Evolutionary conservation across 352 stramenopile species (phyloP), one percentile per base, ranked within the genome.

Genomic region (Globisporangium acanthophoron): DNA sequence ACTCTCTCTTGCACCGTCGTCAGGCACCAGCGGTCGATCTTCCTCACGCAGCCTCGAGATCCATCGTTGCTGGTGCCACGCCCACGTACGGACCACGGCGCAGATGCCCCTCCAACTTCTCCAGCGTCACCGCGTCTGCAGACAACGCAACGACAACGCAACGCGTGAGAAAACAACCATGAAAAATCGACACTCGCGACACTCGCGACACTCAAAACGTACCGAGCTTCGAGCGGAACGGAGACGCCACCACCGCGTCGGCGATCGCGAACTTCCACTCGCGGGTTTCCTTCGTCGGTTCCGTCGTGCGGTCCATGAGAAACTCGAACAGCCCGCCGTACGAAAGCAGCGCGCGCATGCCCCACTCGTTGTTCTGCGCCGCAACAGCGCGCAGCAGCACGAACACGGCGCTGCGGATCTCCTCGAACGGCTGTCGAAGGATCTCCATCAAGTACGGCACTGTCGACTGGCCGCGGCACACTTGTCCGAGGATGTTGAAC

Each of bases 251-350:
- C 11, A 93, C 54, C 24, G 81, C 78, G 45, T 94, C 86, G n/a
- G 90, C 71, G 53, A 95, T 68, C 8, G 86, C 80, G 63, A 95
- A 95, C 63, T 95, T 95, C 86, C 86, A 95, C 68, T 95, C 86
- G 61, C 84, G 78, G 27, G 81, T 88, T 52, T 87, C 71, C 52
- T 94, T 95, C 27, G 76, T 92, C 27, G 84, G 81, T 59, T 95
- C 86, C 9, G 86, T 95, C 21, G 66, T 71, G 39, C 84, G 80
- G 62, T 95, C 80, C 58, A 93, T 57, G 37, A 95, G 66, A 59
- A 90, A 95, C 67, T 95, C 86, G 50, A 92, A 84, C 54, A 95
- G 90, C 11, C 86, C 84, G 35, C 81, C 86, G 61, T 93, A 93
- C 12, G 76, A 82, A 8, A 79, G 66, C 59, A 95, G 44, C 18